These are phyloP conservation scores for Rhamnella rubrinervis DNA, from an alignment of 331 rosid species.

Conservation along the genomic window DNA sequence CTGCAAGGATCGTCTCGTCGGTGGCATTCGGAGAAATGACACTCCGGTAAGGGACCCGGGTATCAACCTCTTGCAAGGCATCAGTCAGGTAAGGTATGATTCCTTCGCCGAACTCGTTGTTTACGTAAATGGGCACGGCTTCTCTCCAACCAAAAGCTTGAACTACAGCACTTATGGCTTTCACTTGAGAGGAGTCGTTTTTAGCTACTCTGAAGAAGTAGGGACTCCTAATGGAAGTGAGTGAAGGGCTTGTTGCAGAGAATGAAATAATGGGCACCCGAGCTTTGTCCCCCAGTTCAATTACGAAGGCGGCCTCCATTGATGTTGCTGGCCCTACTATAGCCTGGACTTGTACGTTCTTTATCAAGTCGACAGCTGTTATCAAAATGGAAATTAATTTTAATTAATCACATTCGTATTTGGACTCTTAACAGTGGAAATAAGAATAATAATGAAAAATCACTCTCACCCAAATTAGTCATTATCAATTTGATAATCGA, in stretches of 20 bases:
- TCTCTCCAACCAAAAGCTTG: conserved; percentile 32
- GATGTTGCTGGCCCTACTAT: conserved; percentile 36
- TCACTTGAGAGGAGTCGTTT: conserved; percentile 22
- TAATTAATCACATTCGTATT: too few relatives aligned
- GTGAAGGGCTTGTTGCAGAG: conserved; percentile 36
- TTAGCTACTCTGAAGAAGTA: conserved; percentile 26
- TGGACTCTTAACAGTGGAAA: too few relatives aligned
- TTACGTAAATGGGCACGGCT: conserved; percentile 29
- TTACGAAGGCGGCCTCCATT: conserved; percentile 25
- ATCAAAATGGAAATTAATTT: background rate
- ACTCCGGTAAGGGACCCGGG: conserved; percentile 19
- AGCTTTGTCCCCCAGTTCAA: conserved; percentile 29
- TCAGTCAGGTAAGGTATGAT: conserved; percentile 29
- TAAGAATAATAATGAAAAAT: too few relatives aligned
- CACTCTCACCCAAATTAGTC: too few relatives aligned
- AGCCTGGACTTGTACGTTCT: conserved; percentile 32
- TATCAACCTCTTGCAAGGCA: conserved; percentile 30
- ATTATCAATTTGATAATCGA: too few relatives aligned
- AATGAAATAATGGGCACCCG: conserved; percentile 35
- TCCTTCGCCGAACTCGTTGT: conserved; percentile 30
- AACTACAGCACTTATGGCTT: conserved; percentile 24
- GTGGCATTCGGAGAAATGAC: conserved; percentile 23
- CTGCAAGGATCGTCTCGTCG: conserved; percentile 14
- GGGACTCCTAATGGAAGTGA: conserved; percentile 20
- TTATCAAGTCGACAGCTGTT: conserved; percentile 34